Base-by-base conservation (phyloP, 257 asterid genomes). In the Fraxinus quadrangulata region DNA sequence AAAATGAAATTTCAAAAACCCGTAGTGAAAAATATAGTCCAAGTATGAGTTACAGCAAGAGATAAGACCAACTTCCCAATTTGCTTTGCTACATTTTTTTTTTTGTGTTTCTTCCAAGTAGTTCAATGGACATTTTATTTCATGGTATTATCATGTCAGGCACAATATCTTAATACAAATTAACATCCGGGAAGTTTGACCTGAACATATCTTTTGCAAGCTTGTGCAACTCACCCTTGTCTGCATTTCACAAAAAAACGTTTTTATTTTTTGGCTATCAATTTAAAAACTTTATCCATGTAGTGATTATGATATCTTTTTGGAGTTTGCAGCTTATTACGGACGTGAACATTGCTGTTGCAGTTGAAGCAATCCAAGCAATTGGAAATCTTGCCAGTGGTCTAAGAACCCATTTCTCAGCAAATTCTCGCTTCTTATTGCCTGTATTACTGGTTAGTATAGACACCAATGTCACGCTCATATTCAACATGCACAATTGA, bases 291-390 rank as follows among this genome's bases (percentile, higher is more conserved):
- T 77, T 81, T 75, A 75, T 61, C 72, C 24, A 31, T 40, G 34
- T 70, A 56, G 71, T 74, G 77, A 81, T 71, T 75, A 75, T 66
- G 76, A 49, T 66, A 59, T 54, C 82, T 40, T 79, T 67, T 72
- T 71, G 77, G 71, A 69, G 65, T 51, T 85, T 86, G 90, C 97
- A 96, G 99, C 98, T 96, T 83, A 92, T 96, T 79, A 93, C 92
- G 65, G 99, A 96, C 79, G 97, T 92, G 54, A 96, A 96, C 86
- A 96, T 96, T 86, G 99, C 99, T 79, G 99, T 96, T 85, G 99
- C 97, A 49, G 97, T 94, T 77, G 99, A 96, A 87, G 98, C 98
- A 42, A 83, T 93, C 76, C 99, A 93, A 87, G 97, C 99, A n/a
- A 85, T 96, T 39, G 99, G 97, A 83, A 93, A 96, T 86, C 99